A percentile compares a stretch with the other conserved stretches of the same genome.
Evolutionary conservation across 768 basidiomycete species (phyloP).

Genomic region (Coprinopsis marcescibilis): DNA sequence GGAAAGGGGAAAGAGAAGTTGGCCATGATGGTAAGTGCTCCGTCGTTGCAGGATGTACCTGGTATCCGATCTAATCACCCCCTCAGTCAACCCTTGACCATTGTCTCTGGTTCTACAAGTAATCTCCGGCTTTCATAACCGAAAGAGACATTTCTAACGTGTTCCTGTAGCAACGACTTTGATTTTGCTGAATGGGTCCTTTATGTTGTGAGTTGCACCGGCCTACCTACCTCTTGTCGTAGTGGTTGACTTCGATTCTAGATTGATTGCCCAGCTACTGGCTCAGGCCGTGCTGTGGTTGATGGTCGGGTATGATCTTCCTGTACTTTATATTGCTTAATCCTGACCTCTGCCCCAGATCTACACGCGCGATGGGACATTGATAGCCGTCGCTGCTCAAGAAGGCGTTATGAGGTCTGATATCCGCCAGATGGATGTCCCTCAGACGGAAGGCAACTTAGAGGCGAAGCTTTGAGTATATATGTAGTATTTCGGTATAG

Average conservation of each 20-base stretch:
- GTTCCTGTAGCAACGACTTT: slow-evolving; percentile 52
- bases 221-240: slow-evolving; percentile 4
- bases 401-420: slow-evolving; percentile 72
- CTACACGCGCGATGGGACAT: slow-evolving; percentile 57
- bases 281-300: slow-evolving; percentile 62
- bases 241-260: slow-evolving; percentile 19
- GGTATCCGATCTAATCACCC: background rate
- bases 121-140: slow-evolving; percentile 5
- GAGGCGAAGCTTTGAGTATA: slow-evolving; percentile 7
- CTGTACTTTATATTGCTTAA: background rate
- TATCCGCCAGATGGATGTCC: slow-evolving; percentile 36
- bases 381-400: slow-evolving; percentile 75
- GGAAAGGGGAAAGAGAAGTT: slow-evolving; percentile 44
- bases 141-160: background rate
- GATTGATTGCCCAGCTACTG: slow-evolving; percentile 60
- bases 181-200: slow-evolving; percentile 78
- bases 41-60: background rate
- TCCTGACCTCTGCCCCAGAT: slow-evolving; percentile 34
- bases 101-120: slow-evolving; percentile 77
- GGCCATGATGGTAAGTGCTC: slow-evolving; percentile 58
- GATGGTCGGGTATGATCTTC: slow-evolving; percentile 56
- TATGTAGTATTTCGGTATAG: no score
- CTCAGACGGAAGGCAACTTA: background rate
- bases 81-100: slow-evolving; percentile 70
- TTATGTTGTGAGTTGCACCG: slow-evolving; percentile 51